Percentiles rank a stretch among this genome's conserved stretches.
These are phyloP conservation scores for Lachnellula suecica DNA, from an alignment of 2,329 filamentous ascomycete species.

Conservation along the genomic window DNA sequence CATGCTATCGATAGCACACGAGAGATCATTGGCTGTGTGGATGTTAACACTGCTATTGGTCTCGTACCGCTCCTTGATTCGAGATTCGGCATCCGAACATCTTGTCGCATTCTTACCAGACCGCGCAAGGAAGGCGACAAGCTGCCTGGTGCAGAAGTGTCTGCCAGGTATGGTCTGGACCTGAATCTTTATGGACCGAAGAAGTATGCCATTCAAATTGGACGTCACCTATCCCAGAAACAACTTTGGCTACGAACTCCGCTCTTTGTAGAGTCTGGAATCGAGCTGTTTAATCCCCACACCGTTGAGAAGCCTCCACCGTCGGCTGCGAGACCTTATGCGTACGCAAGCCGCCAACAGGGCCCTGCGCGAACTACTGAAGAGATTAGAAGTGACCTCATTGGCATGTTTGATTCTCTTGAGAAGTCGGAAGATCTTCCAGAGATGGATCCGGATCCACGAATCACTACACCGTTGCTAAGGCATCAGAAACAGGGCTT, in stretches of 20 bases:
- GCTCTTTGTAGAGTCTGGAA: constrained; percentile 63
- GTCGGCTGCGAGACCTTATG: constrained; percentile 29
- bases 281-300: constrained; percentile 78
- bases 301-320: constrained; percentile 25
- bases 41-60: constrained; percentile 63
- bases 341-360: constrained; percentile 35
- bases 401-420: constrained; percentile 84
- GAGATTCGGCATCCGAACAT: constrained; percentile 64
- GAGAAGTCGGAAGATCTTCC: constrained; percentile 74
- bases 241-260: constrained; percentile 68
- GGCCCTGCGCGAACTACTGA: constrained; percentile 65
- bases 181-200: constrained; percentile 79
- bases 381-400: constrained; percentile 81
- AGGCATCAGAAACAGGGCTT: constrained; percentile 89
- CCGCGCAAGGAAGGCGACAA: constrained; percentile 60
- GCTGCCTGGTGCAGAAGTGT: constrained; percentile 59
- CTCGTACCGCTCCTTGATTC: constrained; percentile 74
- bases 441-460: constrained; percentile 62
- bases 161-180: constrained; percentile 61
- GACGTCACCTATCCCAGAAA: constrained; percentile 63
- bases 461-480: constrained; percentile 68
- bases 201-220: constrained; percentile 63
- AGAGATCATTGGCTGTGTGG: constrained; percentile 73
- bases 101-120: constrained; percentile 68
- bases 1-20: constrained; percentile 71